These are phyloP conservation scores for Aspergillus sp. DNA, from an alignment of 2,329 filamentous ascomycete genomes.

Conservation along the genomic window DNA sequence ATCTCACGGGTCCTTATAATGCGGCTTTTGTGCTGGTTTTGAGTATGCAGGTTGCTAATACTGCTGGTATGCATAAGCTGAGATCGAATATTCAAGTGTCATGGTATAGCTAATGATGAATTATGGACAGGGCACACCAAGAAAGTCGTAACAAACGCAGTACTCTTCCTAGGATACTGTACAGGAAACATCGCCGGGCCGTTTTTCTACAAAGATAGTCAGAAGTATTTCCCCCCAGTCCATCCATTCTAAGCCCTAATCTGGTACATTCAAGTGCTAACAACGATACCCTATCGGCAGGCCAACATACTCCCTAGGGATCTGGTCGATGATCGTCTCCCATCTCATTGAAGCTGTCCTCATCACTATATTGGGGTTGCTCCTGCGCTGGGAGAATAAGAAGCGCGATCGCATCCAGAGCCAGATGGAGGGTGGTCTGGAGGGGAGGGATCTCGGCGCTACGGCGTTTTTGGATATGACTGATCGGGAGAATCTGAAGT, in stretches of 20 bases:
- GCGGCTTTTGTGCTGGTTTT: constrained; percentile 54
- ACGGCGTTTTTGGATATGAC: constrained; percentile 57
- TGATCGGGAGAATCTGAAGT: constrained; percentile 54
- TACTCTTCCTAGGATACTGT: constrained; percentile 61
- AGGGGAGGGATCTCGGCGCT: constrained; percentile 48
- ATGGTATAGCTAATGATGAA: neutral
- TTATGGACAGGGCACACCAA: constrained; percentile 57
- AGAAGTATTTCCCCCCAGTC: constrained; percentile 35
- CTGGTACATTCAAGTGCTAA: neutral
- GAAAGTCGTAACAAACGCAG: constrained; percentile 63
- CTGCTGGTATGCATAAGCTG: constrained; percentile 34
- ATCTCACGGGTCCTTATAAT: constrained; percentile 56
- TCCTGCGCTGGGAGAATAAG: constrained; percentile 52
- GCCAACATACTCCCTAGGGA: constrained; percentile 51
- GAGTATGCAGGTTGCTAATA: constrained; percentile 48
- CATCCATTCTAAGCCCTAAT: neutral
- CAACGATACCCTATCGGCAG: constrained; percentile 15
- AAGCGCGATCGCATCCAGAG: constrained; percentile 51
- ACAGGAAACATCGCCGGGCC: constrained; percentile 62
- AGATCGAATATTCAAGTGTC: neutral
- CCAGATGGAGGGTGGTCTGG: constrained; percentile 45
- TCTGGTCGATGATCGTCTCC: constrained; percentile 58
- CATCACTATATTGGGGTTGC: constrained; percentile 46
- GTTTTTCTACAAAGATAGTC: constrained; percentile 61
- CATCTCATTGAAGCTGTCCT: constrained; percentile 53